Conservation (phyloP, 1,139 yeast species). For the Kodamaea plutei region DNA sequence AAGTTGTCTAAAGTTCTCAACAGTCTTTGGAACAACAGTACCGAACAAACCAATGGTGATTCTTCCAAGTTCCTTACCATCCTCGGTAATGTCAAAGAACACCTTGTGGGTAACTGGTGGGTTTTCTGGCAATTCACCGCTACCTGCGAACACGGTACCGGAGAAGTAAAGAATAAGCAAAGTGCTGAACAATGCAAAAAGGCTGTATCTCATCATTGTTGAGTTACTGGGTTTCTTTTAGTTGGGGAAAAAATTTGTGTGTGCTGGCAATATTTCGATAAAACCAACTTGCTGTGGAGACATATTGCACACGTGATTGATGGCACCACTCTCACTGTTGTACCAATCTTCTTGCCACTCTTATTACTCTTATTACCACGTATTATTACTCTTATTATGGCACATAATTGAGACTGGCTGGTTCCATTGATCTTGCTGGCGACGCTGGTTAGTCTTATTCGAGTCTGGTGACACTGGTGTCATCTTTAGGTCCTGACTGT, state of each 20-base stretch:
- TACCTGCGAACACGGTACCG: conserved; percentile 16
- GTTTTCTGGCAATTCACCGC: conserved; percentile 33
- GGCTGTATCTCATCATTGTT: conserved; percentile 28
- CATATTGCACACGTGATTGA: conserved; percentile 1
- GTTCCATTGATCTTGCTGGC: no score
- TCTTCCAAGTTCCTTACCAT: conserved; percentile 66
- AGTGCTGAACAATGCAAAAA: conserved; percentile 19
- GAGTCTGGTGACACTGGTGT: no score
- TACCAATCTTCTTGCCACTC: conserved; percentile 1
- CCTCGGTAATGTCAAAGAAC: conserved; percentile 81
- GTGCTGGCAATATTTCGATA: conserved; percentile 2
- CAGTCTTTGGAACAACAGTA: conserved; percentile 57
- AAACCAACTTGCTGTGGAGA: not conserved
- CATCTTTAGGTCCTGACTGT: no score
- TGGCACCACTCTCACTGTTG: no score
- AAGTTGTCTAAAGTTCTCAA: conserved; percentile 54
- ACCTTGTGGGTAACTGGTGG: conserved; percentile 72
- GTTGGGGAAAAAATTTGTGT: no score
- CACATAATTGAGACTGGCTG: no score
- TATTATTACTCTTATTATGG: no score
- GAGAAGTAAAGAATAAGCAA: conserved; percentile 21
- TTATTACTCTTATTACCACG: no score
- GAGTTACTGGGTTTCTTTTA: no score
- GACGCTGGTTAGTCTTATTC: no score
- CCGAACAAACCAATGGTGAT: conserved; percentile 71